A percentile compares a stretch with the other conserved stretches of the same genome.
phyloP scores from a whole-genome alignment of 1,284 basidiomycete genomes.

The Moniliophthora roreri region DNA sequence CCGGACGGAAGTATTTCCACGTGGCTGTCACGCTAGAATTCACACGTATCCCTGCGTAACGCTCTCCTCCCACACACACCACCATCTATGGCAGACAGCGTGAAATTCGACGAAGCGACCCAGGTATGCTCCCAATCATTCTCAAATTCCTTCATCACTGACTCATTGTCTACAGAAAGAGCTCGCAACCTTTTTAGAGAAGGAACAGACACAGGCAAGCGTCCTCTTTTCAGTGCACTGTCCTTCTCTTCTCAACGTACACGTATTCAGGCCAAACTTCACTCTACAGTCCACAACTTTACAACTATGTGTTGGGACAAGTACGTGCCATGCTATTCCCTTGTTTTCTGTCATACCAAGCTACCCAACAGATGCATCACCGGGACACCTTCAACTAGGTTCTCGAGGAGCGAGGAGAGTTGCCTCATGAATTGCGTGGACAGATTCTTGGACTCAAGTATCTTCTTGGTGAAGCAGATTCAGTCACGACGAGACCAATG shows the following conservation, averaged over 20 bases:
- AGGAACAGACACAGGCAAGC: slow-evolving; percentile 84
- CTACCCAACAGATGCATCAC: slow-evolving; percentile 73
- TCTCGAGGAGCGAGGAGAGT: slow-evolving; percentile 81
- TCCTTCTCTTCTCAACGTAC: slow-evolving; percentile 10
- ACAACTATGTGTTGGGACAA: slow-evolving; percentile 90
- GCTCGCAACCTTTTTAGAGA: slow-evolving; percentile 80
- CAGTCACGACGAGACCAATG: slow-evolving; percentile 51
- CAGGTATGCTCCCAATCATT: slow-evolving; percentile 48
- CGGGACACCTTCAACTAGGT: slow-evolving; percentile 79
- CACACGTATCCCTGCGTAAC: background rate
- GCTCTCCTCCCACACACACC: background rate
- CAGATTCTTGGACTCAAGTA: slow-evolving; percentile 90
- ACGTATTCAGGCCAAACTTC: slow-evolving; percentile 47
- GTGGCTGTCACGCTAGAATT: background rate
- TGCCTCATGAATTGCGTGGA: slow-evolving; percentile 94
- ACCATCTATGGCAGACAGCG: slow-evolving; percentile 49
- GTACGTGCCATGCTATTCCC: slow-evolving; percentile 41
- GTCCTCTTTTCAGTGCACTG: background rate
- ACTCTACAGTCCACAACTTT: slow-evolving; percentile 68
- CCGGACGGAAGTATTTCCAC: background rate
- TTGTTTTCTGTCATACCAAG: slow-evolving; percentile 13
- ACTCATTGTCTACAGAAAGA: slow-evolving; percentile 63
- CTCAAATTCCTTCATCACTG: background rate
- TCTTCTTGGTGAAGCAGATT: slow-evolving; percentile 84
- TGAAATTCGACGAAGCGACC: slow-evolving; percentile 76